Base-by-base conservation (phyloP, 1,284 basidiomycete species). In the Malassezia pachydermatis region DNA sequence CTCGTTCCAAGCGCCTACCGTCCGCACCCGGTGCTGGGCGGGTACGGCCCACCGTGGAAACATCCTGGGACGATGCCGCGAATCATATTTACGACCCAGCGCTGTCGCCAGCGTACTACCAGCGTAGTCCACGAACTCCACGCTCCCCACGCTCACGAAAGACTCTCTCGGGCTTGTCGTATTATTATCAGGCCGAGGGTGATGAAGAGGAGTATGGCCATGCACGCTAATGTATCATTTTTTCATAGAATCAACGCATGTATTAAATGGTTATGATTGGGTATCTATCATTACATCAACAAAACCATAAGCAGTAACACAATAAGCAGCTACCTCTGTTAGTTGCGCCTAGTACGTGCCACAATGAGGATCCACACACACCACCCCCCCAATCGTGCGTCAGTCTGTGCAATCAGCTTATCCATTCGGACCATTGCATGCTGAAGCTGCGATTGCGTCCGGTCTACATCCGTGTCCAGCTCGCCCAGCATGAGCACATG, bases 331-430 rank as follows among this genome's bases (percentile, higher is more conserved):
- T 42, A 19, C 16, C 46, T 14, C 23, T 45, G n/a, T n/a, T n/a
- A 16, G 25, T 33, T 20, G 24, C 25, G 27, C 11, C 19, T 34
- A 6, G n/a, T 22, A 58, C 58, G 54, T 47, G 61, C 54, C 8
- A 60, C 55, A 19, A 70, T 57, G 41, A 70, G 51, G 16, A 70
- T 55, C 67, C 67, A 70, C 4, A 69, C 65, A 43, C 66, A 69
- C 67, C 67, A 70, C 5, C 67, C 67, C 8, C 64, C 61, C 25
- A 67, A 41, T n/a, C 63, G 47, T 33, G 64, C 65, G 37, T 70
- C 67, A 19, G 59, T 52, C 24, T 59, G 58, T 19, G 58, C 45
- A 2, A 68, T 53, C 34, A 70, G 48, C 10, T 59, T 51, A 51
- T 70, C 67, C 67, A 70, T 69, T 51, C 59, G 60, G 27, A 48